A percentile compares a stretch with the other conserved stretches of the same genome.
Evolutionary conservation across 2,329 filamentous ascomycete genomes (phyloP).

Genomic region (Alternaria viburni): DNA sequence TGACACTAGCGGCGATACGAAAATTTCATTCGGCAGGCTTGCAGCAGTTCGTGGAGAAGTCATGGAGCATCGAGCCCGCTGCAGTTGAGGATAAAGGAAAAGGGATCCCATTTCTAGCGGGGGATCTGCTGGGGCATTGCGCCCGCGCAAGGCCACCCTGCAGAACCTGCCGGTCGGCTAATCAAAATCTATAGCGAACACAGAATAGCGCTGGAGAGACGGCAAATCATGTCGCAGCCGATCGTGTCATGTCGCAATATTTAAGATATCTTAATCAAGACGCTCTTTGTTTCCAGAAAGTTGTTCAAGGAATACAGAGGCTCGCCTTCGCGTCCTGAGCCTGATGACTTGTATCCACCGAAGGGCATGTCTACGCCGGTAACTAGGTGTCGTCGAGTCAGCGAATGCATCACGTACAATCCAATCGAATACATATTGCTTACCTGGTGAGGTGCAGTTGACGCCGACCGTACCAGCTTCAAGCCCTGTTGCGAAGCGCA

Average conservation of each 20-base stretch:
- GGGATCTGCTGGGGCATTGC: constrained; percentile 15
- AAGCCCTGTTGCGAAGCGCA: constrained; percentile 50
- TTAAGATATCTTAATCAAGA: constrained; percentile 38
- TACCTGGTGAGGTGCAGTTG: constrained; percentile 48
- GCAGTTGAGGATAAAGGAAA: constrained; percentile 13
- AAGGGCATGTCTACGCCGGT: constrained; percentile 48
- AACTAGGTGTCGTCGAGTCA: background rate
- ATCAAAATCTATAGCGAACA: constrained; percentile 13
- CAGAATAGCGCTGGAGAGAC: constrained; percentile 7
- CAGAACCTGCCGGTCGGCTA: constrained; percentile 19
- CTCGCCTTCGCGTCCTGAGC: constrained; percentile 45
- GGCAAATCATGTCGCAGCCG: constrained; percentile 3
- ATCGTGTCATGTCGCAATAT: constrained; percentile 11
- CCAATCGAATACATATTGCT: background rate
- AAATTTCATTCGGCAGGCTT: constrained; percentile 28
- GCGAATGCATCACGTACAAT: background rate
- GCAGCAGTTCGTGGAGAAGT: constrained; percentile 17
- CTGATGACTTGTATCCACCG: constrained; percentile 50
- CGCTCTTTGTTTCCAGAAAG: constrained; percentile 45
- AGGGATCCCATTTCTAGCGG: constrained; percentile 16
- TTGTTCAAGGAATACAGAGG: constrained; percentile 39
- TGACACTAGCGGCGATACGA: constrained; percentile 13
- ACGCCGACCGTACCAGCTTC: constrained; percentile 51
- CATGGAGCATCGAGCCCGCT: constrained; percentile 16
- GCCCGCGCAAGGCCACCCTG: constrained; percentile 13